phyloP scores from a whole-genome alignment of 2,329 filamentous ascomycete genomes.

The Aspergillus sp. region DNA sequence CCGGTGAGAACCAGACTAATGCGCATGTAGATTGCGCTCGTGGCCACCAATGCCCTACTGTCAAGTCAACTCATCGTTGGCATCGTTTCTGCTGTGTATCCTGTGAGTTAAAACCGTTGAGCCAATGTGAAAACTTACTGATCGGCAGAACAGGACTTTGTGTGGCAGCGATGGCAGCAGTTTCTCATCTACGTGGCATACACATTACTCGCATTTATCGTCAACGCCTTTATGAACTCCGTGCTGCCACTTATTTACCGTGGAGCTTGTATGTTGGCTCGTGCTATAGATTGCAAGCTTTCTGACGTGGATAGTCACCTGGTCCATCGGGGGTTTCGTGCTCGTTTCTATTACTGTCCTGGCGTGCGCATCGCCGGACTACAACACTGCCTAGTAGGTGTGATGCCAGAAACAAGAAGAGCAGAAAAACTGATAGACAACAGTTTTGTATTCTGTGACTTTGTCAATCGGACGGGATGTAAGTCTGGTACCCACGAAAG shows the following conservation, averaged over 20 bases:
- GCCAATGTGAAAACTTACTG: not conserved
- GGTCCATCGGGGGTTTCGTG: slow-evolving; percentile 66
- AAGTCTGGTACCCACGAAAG: not conserved
- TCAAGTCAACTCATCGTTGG: slow-evolving; percentile 66
- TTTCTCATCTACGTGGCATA: slow-evolving; percentile 69
- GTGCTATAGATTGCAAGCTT: not conserved
- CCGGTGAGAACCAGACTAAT: slow-evolving; percentile 9
- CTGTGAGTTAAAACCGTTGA: slow-evolving; percentile 23
- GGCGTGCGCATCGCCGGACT: slow-evolving; percentile 63
- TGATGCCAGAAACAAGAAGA: not conserved
- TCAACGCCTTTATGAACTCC: slow-evolving; percentile 64
- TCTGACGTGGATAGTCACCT: slow-evolving; percentile 48
- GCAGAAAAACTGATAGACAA: no score
- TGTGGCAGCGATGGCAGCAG: slow-evolving; percentile 62
- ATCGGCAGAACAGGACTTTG: slow-evolving; percentile 41
- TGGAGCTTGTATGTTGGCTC: slow-evolving; percentile 47
- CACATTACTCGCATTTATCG: slow-evolving; percentile 56
- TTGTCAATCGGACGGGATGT: slow-evolving; percentile 66
- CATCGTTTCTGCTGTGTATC: slow-evolving; percentile 60
- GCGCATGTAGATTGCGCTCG: slow-evolving; percentile 49
- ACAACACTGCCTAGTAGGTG: slow-evolving; percentile 59
- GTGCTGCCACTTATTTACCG: slow-evolving; percentile 65
- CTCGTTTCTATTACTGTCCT: slow-evolving; percentile 68
- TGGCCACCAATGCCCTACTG: slow-evolving; percentile 65
- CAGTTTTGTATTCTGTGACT: slow-evolving; percentile 56